Percentiles rank a stretch among this genome's conserved stretches.
Evolutionary conservation across 768 basidiomycete genomes (phyloP).

Genomic region (Hysterangium stoloniferum): DNA sequence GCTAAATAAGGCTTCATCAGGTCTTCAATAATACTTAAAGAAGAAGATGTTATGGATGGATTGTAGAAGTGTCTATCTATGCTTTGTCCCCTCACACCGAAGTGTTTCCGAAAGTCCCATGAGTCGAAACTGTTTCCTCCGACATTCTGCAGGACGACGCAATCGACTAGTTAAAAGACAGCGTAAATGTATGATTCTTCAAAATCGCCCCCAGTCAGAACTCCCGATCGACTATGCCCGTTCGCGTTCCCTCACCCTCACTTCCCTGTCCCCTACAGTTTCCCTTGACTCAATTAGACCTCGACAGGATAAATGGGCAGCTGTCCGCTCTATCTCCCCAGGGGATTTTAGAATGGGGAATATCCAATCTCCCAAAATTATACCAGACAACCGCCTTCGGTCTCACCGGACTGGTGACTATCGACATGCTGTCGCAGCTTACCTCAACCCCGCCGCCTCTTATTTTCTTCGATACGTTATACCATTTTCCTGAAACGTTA

Average conservation of each 20-base stretch:
- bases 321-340: constrained; percentile 69
- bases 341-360: constrained; percentile 80
- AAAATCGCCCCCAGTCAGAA: not conserved
- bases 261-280: constrained; percentile 31
- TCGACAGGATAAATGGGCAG: constrained; percentile 64
- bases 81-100: too few relatives aligned
- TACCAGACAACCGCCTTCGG: constrained; percentile 97
- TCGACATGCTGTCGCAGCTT: constrained; percentile 90
- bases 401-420: constrained; percentile 85
- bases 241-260: not conserved
- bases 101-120: too few relatives aligned
- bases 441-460: constrained; percentile 64
- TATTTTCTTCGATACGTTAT: constrained; percentile 94
- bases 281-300: constrained; percentile 50
- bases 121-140: too few relatives aligned
- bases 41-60: too few relatives aligned
- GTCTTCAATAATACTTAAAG: too few relatives aligned
- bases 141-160: constrained; percentile 9
- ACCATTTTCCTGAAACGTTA: constrained; percentile 93
- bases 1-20: too few relatives aligned
- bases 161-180: constrained; percentile 2
- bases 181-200: not conserved
- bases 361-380: constrained; percentile 68
- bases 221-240: not conserved
- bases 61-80: too few relatives aligned